Base-by-base conservation (phyloP, 2,329 filamentous ascomycete species). In the Xylogone sp. region DNA sequence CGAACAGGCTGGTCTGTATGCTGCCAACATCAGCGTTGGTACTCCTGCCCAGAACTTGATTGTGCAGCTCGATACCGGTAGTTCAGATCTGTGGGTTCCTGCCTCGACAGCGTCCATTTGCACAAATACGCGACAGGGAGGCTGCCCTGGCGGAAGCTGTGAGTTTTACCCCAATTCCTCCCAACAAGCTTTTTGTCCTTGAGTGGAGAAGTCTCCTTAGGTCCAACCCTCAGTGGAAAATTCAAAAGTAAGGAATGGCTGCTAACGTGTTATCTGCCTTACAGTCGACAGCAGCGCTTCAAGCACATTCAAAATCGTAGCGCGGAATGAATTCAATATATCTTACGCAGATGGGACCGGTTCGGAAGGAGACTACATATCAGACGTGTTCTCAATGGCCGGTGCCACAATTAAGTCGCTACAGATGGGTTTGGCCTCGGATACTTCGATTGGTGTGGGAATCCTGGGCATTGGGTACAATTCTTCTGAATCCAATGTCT, bases 11-110 rank as follows among this genome's bases (percentile, higher is more conserved):
- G 46, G 53, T 13, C 49, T 55, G 5, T 84, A 83, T 68, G 82
- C 76, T 61, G 74, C 75, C 43, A 69, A 79, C 44, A 72, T 84
- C 48, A 65, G 69, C 18, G 65, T 84, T 46, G 81, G 81, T 51
- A 81, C 78, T 0, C 81, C 81, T 1, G 68, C 72, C 0, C 81
- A 84, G 64, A 63, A 65, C 5, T 64, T 83, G 46, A 71, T 68
- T 52, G 71, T 84, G 58, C 69, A 78, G 43, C 69, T 84, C 54
- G 81, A 84, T 62, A 84, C 81, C 5, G 81, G 81, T 19, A 82
- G 77, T 62, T 81, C 76, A 59, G 81, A 84, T 59, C 75, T 79
- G 2, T 84, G 81, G 79, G 68, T 82, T 1, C 45, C 56, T 12
- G 48, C 24, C 69, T 79, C 52, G 69, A 67, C 29, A 66, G 56